phyloP scores from a whole-genome alignment of 164 flowering plant genomes.

The Warburgia ugandensis region DNA sequence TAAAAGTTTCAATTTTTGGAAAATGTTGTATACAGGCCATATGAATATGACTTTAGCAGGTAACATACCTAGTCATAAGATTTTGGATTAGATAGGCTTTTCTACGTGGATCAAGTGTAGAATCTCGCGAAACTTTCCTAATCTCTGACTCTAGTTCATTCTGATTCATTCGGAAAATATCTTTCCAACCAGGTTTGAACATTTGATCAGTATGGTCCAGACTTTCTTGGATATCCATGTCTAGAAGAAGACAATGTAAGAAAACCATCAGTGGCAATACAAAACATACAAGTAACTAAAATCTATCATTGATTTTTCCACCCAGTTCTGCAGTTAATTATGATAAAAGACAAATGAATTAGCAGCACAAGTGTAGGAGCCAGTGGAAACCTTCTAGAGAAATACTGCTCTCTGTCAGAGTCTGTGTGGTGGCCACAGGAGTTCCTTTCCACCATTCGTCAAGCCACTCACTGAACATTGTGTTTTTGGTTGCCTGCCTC shows the following conservation, averaged over 20 bases:
- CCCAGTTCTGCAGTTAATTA: no score
- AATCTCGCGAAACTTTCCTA: constrained; percentile 73
- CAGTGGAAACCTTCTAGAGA: constrained; percentile 46
- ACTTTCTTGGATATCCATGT: constrained; percentile 41
- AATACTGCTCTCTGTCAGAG: constrained; percentile 28
- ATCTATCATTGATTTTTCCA: no score
- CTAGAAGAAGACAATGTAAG: no score
- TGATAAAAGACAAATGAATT: not conserved
- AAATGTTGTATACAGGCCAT: no score
- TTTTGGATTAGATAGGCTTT: constrained; percentile 84
- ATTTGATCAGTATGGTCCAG: constrained; percentile 52
- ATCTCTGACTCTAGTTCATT: constrained; percentile 92
- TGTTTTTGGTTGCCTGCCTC: constrained; percentile 91
- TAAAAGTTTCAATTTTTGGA: no score
- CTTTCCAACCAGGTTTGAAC: constrained; percentile 98
- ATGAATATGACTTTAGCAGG: no score
- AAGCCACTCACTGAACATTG: constrained; percentile 98
- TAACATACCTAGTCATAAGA: constrained; percentile 86
- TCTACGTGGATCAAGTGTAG: constrained; percentile 87
- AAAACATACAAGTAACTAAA: no score
- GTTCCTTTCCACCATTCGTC: constrained; percentile 91
- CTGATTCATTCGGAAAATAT: constrained; percentile 88
- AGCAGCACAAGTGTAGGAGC: not conserved
- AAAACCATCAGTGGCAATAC: no score
- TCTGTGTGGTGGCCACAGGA: constrained; percentile 27